phyloP scores from a whole-genome alignment of 169 alveolate genomes.

The Prorocentrum cordatum region DNA sequence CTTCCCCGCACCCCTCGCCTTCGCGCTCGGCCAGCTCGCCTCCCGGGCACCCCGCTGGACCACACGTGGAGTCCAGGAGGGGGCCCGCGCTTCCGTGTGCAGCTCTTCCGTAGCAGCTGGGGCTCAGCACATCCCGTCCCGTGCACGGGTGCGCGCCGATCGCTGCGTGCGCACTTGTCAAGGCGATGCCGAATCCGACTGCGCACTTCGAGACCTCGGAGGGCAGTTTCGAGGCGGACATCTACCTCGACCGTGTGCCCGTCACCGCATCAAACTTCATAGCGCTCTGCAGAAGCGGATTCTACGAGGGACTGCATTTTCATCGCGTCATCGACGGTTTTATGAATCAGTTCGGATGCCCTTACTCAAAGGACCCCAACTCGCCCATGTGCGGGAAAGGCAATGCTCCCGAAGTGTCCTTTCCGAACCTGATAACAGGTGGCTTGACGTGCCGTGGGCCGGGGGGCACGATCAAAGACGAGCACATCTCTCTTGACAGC shows the following conservation, averaged over 20 bases:
- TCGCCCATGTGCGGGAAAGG: background rate
- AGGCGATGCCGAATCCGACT: too few species aligned
- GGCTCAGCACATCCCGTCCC: too few species aligned
- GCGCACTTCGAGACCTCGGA: slow-evolving; percentile 10
- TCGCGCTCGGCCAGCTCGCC: too few species aligned
- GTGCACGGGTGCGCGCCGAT: too few species aligned
- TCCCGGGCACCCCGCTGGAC: too few species aligned
- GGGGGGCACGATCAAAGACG: slow-evolving; percentile 13
- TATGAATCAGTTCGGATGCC: slow-evolving; percentile 34
- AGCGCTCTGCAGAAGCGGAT: background rate
- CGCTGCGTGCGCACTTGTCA: too few species aligned
- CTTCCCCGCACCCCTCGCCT: too few species aligned
- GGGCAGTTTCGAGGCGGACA: slow-evolving; percentile 3
- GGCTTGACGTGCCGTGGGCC: background rate
- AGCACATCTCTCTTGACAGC: background rate
- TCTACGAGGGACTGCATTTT: slow-evolving; percentile 19
- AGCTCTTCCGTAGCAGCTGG: too few species aligned
- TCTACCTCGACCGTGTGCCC: slow-evolving; percentile 9
- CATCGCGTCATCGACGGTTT: slow-evolving; percentile 16
- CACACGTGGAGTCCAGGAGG: too few species aligned
- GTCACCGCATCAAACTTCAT: slow-evolving; percentile 17
- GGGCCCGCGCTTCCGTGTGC: too few species aligned
- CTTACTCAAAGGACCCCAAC: slow-evolving; percentile 10
- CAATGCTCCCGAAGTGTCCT: background rate
- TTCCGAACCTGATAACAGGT: too few species aligned